Base-by-base conservation (phyloP, 2,329 filamentous ascomycete genomes). In the Colletotrichum sublineola region DNA sequence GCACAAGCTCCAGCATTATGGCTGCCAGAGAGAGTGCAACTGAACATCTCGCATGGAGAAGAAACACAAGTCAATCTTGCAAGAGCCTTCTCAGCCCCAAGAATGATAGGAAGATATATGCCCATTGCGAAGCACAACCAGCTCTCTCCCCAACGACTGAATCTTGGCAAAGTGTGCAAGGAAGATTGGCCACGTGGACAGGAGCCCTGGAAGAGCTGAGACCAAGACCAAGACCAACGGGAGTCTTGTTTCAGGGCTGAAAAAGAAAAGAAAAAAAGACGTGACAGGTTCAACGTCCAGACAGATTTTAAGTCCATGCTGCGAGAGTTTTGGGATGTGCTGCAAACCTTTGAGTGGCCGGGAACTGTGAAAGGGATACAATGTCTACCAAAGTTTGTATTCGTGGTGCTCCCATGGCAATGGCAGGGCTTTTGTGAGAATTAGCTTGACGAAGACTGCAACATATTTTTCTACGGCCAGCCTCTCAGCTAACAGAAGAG, bases 401-500 rank as follows among this genome's bases (percentile, higher is more conserved):
- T 24, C 11, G 29, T 58, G 20, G 20, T 24, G 24, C 50, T 42
- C 24, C 24, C n/a, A 31, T 52, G 31, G 44, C 1, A 29, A 29
- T n/a, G 56, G 40, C 33, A 33, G 9, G 48, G 58, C 12, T 40
- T 29, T 60, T 46, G 46, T 40, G 53, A 60, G 40, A 64, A 69
- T 40, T 42, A 48, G 61, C 40, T 52, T 52, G 44, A 65, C 64
- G 24, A 33, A 56, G 33, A 65, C 40, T 36, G 61, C 11, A 12
- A 55, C 42, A 56, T 20, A 61, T 38, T 38, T 48, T 50, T 61
- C 31, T 46, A 73, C 33, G 64, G 62, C 40, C 20, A 56, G 55
- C 53, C 56, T 72, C 67, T 46, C 50, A 44, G 52, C 46, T 50
- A 66, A 63, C 52, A 60, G 56, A 57, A 73, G 57, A 63, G 70